Evolutionary conservation across 371 early-diverging fungal species (phyloP), one percentile per base, ranked within the genome.

Genomic region (Funneliformis caledonium): DNA sequence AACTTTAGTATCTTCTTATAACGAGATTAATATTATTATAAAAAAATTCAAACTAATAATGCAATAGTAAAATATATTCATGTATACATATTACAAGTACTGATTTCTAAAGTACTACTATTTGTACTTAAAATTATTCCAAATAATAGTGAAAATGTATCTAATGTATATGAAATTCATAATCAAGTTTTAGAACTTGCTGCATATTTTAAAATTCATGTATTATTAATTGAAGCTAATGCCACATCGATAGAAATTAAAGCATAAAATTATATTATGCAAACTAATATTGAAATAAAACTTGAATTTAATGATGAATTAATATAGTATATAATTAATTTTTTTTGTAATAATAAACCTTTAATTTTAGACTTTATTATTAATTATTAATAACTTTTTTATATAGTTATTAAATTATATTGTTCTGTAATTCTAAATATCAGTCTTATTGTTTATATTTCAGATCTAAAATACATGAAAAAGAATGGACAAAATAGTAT

Each of bases 161-260:
- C 7, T 67, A 4, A 11, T 16, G 16, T 67, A 16, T 11, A 31
- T 37, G 42, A 67, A 67, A 37, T 67, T 14, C 68, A 67, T 7
- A 16, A 67, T 2, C 7, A 42, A 37, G 68, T 67, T 16, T 16
- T 67, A 37, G 42, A 67, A 37, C 16, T 67, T 12, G 16, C 42
- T 31, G 31, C 2, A 22, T 2, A 67, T 42, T 67, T 67, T 31
- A 67, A 67, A 12, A 67, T 67, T 67, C 42, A 67, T 67, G 42
- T 67, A 37, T 16, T 67, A 37, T 67, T 42, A 67, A 67, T 67
- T 67, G 42, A 12, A 12, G 43, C 68, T 37, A 42, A 67, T 67
- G 16, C 22, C n/a, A 26, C 0, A 26, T 26, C 26, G 0, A 26
- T 26, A 26, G 26, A 26, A 26, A 26, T 26, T 26, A 26, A 62